Conservation (phyloP, 2,329 filamentous ascomycete genomes). For the Colletotrichum simmondsii region DNA sequence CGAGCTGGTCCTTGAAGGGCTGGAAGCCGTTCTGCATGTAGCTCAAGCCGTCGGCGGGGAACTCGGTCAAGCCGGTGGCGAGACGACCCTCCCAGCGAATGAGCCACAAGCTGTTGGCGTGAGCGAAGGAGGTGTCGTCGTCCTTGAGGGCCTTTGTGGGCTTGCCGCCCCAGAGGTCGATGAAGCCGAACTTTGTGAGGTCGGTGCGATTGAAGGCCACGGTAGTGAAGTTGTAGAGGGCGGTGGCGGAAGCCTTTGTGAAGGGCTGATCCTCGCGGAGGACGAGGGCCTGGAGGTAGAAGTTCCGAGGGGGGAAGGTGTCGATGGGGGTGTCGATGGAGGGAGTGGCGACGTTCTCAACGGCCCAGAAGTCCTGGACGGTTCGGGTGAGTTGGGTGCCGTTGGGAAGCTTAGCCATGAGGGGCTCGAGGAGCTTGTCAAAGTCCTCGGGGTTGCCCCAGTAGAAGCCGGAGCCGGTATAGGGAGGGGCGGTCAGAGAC, state of each 20-base stretch:
- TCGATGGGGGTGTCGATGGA: slow-evolving; percentile 25
- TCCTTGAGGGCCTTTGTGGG: slow-evolving; percentile 44
- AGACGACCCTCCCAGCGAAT: slow-evolving; percentile 38
- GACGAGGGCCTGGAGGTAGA: slow-evolving; percentile 34
- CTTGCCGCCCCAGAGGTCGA: slow-evolving; percentile 34
- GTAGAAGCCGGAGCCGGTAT: slow-evolving; percentile 33
- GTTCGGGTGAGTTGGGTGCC: slow-evolving; percentile 27
- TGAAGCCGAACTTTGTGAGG: slow-evolving; percentile 31
- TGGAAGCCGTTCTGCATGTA: slow-evolving; percentile 57
- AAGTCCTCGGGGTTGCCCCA: slow-evolving; percentile 34
- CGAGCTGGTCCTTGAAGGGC: slow-evolving; percentile 29
- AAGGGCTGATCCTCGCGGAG: slow-evolving; percentile 33
- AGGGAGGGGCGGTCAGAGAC: slow-evolving; percentile 26
- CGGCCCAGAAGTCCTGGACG: slow-evolving; percentile 31
- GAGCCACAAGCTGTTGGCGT: slow-evolving; percentile 54
- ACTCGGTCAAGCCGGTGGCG: slow-evolving; percentile 54
- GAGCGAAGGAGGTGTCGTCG: slow-evolving; percentile 47
- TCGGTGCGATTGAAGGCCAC: slow-evolving; percentile 34
- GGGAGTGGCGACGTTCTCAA: slow-evolving; percentile 32
- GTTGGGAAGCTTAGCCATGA: slow-evolving; percentile 25
- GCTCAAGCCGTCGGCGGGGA: slow-evolving; percentile 57
- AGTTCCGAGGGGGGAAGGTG: slow-evolving; percentile 30
- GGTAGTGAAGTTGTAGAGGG: slow-evolving; percentile 27
- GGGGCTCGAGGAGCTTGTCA: slow-evolving; percentile 28
- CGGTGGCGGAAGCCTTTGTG: slow-evolving; percentile 22